Evolutionary conservation across 306 rosid species (phyloP), one percentile per base, ranked within the genome.

Genomic region (Ormosia emarginata): DNA sequence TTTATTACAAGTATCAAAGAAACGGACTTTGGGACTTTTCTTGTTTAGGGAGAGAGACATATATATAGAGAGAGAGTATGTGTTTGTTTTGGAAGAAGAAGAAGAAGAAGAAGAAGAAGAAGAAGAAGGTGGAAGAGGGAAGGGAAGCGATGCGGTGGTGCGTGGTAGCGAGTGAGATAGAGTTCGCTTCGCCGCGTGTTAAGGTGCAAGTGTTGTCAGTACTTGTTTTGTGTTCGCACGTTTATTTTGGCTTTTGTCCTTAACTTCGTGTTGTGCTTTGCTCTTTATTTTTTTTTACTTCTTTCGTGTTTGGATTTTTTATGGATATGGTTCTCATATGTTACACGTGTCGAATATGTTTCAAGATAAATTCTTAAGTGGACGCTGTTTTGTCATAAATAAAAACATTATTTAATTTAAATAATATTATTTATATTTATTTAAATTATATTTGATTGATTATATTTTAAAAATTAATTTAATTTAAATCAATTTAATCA

Each of bases 121-220:
- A n/a, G 47, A 3, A 7, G 71, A 37, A 0, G 63, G 52, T 6
- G 46, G 10, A 50, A 1, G 34, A 37, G 40, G 11, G 49, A 30
- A 37, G 40, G 11, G 49, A 30, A 4, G 13, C 0, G 15, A 39
- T 37, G 66, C 18, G 72, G 74, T 11, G 71, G 69, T 1, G 84
- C 50, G 78, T 33, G 85, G 91, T 85, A 88, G 83, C 68, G 71
- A 74, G 55, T 18, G 5, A 67, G 49, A 24, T 74, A 80, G 83
- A 24, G 69, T 69, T 71, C 88, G 81, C 64, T 81, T 85, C 85
- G 92, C 91, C 96, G 92, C 96, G 91, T 91, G 96, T 85, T 82
- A 52, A 14, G 77, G 83, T 61, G 36, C 15, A 66, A 77, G 75
- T 75, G 78, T 83, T 70, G 85, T 83, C 77, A 62, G 46, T 5